These are phyloP conservation scores for Hypseocharis bilobata DNA, from an alignment of 441 rosid species.

Conservation along the genomic window DNA sequence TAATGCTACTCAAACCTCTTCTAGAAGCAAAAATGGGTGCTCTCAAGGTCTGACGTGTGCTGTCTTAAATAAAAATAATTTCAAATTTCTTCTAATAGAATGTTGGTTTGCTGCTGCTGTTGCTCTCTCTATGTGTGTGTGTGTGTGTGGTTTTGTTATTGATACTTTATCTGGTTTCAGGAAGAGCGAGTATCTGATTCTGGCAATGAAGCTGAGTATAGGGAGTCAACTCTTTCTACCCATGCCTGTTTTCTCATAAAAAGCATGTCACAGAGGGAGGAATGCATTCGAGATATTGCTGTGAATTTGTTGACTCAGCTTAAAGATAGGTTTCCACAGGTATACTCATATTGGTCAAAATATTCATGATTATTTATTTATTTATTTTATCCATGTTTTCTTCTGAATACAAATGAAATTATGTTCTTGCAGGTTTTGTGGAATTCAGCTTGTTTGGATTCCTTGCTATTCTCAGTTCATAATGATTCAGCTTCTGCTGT, in stretches of 20 bases:
- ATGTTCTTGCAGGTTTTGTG: constrained; percentile 69
- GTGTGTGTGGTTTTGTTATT: neutral
- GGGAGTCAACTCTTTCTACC: constrained; percentile 69
- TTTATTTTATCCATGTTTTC: neutral
- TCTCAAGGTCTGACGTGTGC: too few relatives aligned
- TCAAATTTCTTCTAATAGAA: too few relatives aligned
- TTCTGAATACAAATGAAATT: constrained; percentile 18
- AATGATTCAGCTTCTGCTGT: constrained; percentile 48
- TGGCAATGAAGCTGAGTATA: constrained; percentile 67
- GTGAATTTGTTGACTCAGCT: constrained; percentile 78
- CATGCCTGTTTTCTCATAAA: constrained; percentile 88
- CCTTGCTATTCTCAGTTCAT: constrained; percentile 66
- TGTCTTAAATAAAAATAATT: too few relatives aligned
- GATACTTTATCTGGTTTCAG: constrained; percentile 44
- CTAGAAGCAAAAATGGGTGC: too few relatives aligned
- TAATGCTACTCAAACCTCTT: too few relatives aligned
- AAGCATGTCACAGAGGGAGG: constrained; percentile 94
- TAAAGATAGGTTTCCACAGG: constrained; percentile 96
- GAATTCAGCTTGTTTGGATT: constrained; percentile 88
- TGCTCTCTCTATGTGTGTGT: neutral
- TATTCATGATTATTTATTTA: neutral
- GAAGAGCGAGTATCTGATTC: constrained; percentile 70
- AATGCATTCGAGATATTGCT: constrained; percentile 76
- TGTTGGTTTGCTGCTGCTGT: neutral
- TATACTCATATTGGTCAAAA: constrained; percentile 22